Base-by-base conservation (phyloP, 805 yeast genomes). In the Teunomyces kruisii region DNA sequence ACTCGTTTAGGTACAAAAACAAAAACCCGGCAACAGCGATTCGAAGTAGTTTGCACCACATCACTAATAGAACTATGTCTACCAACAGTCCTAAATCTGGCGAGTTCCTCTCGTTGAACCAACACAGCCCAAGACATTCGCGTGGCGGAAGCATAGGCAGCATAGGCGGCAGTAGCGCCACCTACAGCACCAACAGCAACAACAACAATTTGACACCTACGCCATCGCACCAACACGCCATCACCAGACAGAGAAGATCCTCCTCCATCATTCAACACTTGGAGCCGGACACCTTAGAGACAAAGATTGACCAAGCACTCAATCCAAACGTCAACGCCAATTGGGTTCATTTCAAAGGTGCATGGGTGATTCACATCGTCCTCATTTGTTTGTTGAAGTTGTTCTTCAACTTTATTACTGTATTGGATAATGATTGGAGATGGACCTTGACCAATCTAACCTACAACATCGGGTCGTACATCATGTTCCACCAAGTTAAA, bases 341-440 rank as follows among this genome's bases (percentile, higher is more conserved):
- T 55, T 92, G 99, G 99, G 97, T 94, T 27, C 88, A 91, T 62
- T 86, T 82, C 57, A 90, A 92, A 58, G 99, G 96, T 39, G 98
- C 98, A 1, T 94, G 99, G 99, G 73, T 84, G 24, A 85, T 92
- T 46, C 99, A 92, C 67, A 74, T 94, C 40, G 95, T 90, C 24
- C 78, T 94, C 39, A 88, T 92, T 46, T 58, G 81, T 32, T 70
- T 90, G 40, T 72, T 92, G 46, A 88, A 89, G 59, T 59, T 87
- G 17, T 81, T 88, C 50, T 91, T 79, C 66, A 89, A 88, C 63
- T 74, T 89, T 50, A 71, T 92, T 33, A 92, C 96, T 1, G 83
- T 86, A n/a, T 79, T 88, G 43, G 81, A 84, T 49, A 83, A 80
- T 46, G 95, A 91, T 63, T 78, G 90, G 76, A 79, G 87, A 48